phyloP scores from a whole-genome alignment of 192 early-diverging fungal genomes.

The Coemansia sp. region DNA sequence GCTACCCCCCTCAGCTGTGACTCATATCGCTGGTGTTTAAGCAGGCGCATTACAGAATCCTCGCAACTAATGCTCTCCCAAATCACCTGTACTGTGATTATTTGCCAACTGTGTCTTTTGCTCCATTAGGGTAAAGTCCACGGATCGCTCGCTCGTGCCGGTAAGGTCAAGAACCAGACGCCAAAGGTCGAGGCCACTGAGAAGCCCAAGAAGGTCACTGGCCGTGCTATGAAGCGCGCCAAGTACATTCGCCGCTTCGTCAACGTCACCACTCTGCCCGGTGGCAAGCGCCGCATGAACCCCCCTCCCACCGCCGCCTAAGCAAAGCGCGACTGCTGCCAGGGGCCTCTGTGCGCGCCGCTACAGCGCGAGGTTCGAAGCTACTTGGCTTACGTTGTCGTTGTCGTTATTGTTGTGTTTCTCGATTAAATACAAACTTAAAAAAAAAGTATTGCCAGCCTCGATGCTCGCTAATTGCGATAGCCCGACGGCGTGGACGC shows the following conservation, averaged over 20 bases:
- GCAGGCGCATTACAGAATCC: too few relatives aligned
- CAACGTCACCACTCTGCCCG: conserved; percentile 74
- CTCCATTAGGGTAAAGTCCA: conserved; percentile 96
- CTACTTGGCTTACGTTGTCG: neutral
- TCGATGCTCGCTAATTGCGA: neutral
- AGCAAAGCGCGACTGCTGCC: neutral
- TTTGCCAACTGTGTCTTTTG: neutral
- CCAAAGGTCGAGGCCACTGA: conserved; percentile 98
- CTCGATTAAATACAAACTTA: neutral
- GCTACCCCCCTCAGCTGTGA: too few relatives aligned
- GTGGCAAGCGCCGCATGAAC: conserved; percentile 83
- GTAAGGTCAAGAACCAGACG: conserved; percentile 99
- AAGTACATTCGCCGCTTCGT: conserved; percentile 98
- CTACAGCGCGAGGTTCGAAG: too few relatives aligned
- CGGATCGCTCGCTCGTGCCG: conserved; percentile 99
- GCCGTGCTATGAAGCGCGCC: conserved; percentile 97
- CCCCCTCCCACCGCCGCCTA: conserved; percentile 40
- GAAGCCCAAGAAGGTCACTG: conserved; percentile 89
- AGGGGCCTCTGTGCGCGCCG: too few relatives aligned
- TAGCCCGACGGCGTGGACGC: neutral
- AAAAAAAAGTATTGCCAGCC: conserved; percentile 2
- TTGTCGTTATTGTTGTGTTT: neutral
- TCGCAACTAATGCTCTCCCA: too few relatives aligned
- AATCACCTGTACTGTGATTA: too few relatives aligned
- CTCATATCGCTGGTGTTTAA: too few relatives aligned